Percentiles rank a stretch among this genome's conserved stretches.
Evolutionary conservation across 805 yeast species (phyloP).

Genomic region (Pichia ethanolica): DNA sequence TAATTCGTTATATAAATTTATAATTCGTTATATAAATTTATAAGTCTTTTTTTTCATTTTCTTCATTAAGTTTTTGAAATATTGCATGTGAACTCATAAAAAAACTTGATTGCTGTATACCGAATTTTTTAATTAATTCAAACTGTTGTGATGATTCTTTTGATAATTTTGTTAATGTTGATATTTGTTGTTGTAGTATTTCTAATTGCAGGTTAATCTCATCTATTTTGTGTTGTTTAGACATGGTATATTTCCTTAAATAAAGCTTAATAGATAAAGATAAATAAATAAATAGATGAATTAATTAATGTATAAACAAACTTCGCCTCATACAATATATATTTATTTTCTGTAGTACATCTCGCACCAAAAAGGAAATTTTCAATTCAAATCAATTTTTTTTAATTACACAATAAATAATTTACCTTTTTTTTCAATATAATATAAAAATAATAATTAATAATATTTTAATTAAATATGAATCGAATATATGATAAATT

Average conservation of each 20-base stretch:
- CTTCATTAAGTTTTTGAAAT: conserved; percentile 23
- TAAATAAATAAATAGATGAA: too few relatives aligned
- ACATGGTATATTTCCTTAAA: background rate
- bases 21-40: too few relatives aligned
- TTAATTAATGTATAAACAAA: too few relatives aligned
- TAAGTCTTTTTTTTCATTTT: conserved; percentile 12
- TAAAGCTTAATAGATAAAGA: too few relatives aligned
- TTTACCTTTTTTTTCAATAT: background rate
- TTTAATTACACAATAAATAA: background rate
- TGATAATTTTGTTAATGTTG: conserved; percentile 15
- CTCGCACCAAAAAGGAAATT: too few relatives aligned
- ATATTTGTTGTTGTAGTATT: conserved; percentile 17
- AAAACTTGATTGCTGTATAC: conserved; percentile 22
- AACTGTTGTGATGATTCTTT: conserved; percentile 21
- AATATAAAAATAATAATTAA: too few relatives aligned
- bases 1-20: too few relatives aligned
- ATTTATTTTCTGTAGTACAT: too few relatives aligned
- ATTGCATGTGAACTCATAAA: conserved; percentile 27
- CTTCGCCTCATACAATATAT: too few relatives aligned
- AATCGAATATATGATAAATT: too few relatives aligned
- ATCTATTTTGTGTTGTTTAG: conserved; percentile 2
- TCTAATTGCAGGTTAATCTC: conserved; percentile 14
- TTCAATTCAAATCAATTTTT: too few relatives aligned
- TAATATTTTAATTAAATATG: too few relatives aligned
- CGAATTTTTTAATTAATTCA: conserved; percentile 21